Evolutionary conservation across 2,329 filamentous ascomycete species (phyloP).

Genomic region (Fonsecaea erecta): DNA sequence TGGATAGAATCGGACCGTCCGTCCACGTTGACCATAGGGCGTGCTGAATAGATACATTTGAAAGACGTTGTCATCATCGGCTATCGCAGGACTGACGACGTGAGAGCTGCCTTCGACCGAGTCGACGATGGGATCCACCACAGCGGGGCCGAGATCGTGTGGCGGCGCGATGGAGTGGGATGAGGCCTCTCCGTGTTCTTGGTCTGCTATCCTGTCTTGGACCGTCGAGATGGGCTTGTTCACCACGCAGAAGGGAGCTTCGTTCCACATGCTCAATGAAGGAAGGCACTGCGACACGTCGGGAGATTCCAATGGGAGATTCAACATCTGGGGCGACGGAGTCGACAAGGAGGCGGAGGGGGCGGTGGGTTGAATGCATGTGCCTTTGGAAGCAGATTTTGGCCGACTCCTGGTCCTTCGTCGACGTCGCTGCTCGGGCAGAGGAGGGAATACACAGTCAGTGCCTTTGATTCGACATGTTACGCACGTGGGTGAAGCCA

Average conservation of each 20-base stretch:
- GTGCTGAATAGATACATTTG: slow-evolving; percentile 60
- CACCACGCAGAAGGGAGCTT: too few relatives aligned
- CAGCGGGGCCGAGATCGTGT: slow-evolving; percentile 4
- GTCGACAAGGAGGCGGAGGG: too few relatives aligned
- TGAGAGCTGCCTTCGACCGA: slow-evolving; percentile 44
- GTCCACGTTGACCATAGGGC: slow-evolving; percentile 37
- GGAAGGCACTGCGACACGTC: too few relatives aligned
- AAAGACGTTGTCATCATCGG: slow-evolving; percentile 63
- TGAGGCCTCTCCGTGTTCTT: too few relatives aligned
- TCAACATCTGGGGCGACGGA: too few relatives aligned
- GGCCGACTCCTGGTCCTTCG: too few relatives aligned
- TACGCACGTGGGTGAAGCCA: slow-evolving; percentile 59
- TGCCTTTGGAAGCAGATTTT: too few relatives aligned
- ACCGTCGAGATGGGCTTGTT: too few relatives aligned
- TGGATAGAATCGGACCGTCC: slow-evolving; percentile 37
- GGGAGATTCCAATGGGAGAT: too few relatives aligned
- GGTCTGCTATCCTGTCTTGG: too few relatives aligned
- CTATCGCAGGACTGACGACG: slow-evolving; percentile 63
- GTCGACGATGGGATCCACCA: slow-evolving; percentile 12
- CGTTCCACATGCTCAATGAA: too few relatives aligned
- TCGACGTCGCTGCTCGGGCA: background rate
- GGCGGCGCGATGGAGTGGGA: background rate
- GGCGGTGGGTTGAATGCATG: too few relatives aligned
- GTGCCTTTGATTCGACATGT: slow-evolving; percentile 63
- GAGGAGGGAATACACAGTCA: slow-evolving; percentile 59